Evolutionary conservation across 2,329 filamentous ascomycete genomes (phyloP), one percentile per base, ranked within the genome.

Genomic region (Chrysoporthe cubensis): DNA sequence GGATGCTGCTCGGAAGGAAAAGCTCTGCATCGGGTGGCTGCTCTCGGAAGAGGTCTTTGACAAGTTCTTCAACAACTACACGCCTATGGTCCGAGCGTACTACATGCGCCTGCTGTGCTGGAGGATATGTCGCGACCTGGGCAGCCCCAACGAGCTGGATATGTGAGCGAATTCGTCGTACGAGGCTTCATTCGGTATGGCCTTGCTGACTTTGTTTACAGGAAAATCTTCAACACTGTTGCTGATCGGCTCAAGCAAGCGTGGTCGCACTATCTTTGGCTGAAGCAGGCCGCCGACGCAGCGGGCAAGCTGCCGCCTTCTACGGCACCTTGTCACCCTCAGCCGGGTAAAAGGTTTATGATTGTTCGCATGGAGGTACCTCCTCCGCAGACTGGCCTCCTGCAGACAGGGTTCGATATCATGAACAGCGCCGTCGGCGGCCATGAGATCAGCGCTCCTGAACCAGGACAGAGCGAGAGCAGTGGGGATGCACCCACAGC

Each of bases 1-100:
- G 44, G 86, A 92, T 65, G 85, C 89, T 2, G 80, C 82, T 62
- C 86, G 91, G 62, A 96, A 95, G 78, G 83, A 86, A 66, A 81
- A 85, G 16, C 76, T 97, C 21, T 96, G 92, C 75, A 74, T 91
- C 40, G 87, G 89, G 32, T 94, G 96, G 83, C 80, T 97, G 50
- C 81, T 97, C 14, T 86, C 89, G 7, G 89, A 91, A 65, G 84
- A 89, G 37, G 86, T 91, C 2, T 97, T 97, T 76, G 88, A 92
- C 75, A 88, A 87, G 69, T 89, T 93, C 70, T 97, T 97, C 80
- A 95, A 91, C 75, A 93, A 97, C 75, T 97, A 94, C 94, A 97
- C 93, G 75, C 93, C 94, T 0, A 97, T 97, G 94, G 93, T 97
- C 32, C 88, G 94, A 69, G 91, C 93, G 16, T 97, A 97, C 78